These are phyloP conservation scores for Ustilago hordei DNA, from an alignment of 1,284 basidiomycete species.

Conservation along the genomic window DNA sequence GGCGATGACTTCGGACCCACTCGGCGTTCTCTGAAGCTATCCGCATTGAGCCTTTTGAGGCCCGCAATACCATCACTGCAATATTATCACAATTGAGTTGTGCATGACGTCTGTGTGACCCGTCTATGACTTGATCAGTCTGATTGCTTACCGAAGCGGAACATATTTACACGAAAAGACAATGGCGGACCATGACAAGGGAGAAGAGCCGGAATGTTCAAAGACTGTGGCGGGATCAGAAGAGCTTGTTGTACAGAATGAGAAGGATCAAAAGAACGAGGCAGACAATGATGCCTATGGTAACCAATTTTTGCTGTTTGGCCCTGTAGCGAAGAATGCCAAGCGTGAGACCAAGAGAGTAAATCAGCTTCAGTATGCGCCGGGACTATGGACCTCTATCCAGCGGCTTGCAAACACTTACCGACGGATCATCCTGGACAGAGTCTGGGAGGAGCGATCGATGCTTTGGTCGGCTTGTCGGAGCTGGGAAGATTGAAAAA, in stretches of 20 bases:
- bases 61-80: not conserved
- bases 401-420: slow-evolving; percentile 64
- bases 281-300: slow-evolving; percentile 63
- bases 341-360: not conserved
- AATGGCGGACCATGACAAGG: not conserved
- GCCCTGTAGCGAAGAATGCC: slow-evolving; percentile 50
- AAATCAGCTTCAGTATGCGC: not conserved
- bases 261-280: slow-evolving; percentile 68
- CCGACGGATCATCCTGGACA: slow-evolving; percentile 76
- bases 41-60: not conserved
- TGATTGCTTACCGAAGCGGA: not conserved
- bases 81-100: not conserved
- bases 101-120: no score
- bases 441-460: slow-evolving; percentile 74
- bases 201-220: not conserved
- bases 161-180: slow-evolving; percentile 6
- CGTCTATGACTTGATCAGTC: no score
- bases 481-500: slow-evolving; percentile 67
- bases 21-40: slow-evolving; percentile 24
- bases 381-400: not conserved
- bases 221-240: slow-evolving; percentile 10
- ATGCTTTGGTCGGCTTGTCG: slow-evolving; percentile 74
- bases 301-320: slow-evolving; percentile 68
- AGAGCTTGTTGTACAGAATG: slow-evolving; percentile 68
- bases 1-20: slow-evolving; percentile 28